Conservation (phyloP, 352 stramenopile genomes). For the Phytophthora aleatoria region DNA sequence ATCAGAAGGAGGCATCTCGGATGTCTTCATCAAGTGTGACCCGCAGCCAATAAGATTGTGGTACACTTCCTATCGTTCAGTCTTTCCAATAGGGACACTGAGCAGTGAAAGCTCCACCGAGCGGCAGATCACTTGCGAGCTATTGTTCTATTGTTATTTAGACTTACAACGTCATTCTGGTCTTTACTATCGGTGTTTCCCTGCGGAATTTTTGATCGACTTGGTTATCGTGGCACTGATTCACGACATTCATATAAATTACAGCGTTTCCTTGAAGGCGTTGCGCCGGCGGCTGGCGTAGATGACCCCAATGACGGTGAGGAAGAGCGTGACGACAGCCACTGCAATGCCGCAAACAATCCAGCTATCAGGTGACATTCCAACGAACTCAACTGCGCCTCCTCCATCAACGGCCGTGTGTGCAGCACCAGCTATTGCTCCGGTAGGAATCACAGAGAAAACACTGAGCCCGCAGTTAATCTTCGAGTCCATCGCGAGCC, state of each 20-base stretch:
- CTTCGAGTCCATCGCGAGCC: slow-evolving; percentile 68
- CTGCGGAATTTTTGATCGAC: not conserved
- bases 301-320: slow-evolving; percentile 41
- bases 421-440: slow-evolving; percentile 47
- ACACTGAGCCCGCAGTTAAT: slow-evolving; percentile 83
- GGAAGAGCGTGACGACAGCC: slow-evolving; percentile 32
- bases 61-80: not conserved
- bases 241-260: slow-evolving; percentile 23
- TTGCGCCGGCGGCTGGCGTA: slow-evolving; percentile 40
- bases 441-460: slow-evolving; percentile 69
- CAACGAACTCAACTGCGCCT: slow-evolving; percentile 42
- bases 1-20: not conserved
- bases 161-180: slow-evolving; percentile 13
- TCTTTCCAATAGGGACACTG: not conserved
- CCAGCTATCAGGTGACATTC: slow-evolving; percentile 42
- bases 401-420: slow-evolving; percentile 60
- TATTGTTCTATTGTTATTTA: slow-evolving; percentile 20
- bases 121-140: not conserved
- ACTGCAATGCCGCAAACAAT: slow-evolving; percentile 34
- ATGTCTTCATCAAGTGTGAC: not conserved
- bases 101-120: not conserved
- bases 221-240: not conserved
- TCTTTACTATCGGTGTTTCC: not conserved
- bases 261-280: slow-evolving; percentile 37
- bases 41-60: slow-evolving; percentile 2